Evolutionary conservation across 352 stramenopile species (phyloP).

Genomic region (Phytophthora sansomeana): DNA sequence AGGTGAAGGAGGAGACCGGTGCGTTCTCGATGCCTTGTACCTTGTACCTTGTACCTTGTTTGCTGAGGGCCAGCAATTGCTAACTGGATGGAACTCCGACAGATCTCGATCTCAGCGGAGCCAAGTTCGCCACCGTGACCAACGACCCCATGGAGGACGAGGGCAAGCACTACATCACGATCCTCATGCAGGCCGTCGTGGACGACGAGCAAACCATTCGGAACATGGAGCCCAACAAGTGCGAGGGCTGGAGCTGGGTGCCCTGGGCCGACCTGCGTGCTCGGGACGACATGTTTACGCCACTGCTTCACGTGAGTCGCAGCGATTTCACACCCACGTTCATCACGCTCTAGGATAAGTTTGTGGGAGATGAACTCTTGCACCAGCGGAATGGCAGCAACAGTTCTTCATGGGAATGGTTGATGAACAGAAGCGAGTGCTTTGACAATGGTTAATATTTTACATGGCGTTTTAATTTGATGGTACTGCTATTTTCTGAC

Average conservation of each 20-base stretch:
- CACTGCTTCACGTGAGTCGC: slow-evolving; percentile 70
- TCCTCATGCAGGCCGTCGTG: slow-evolving; percentile 81
- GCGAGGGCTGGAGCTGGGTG: slow-evolving; percentile 79
- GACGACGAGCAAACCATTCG: slow-evolving; percentile 51
- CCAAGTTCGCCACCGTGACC: slow-evolving; percentile 75
- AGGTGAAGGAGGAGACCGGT: slow-evolving; percentile 89
- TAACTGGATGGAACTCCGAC: slow-evolving; percentile 6
- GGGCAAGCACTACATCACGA: slow-evolving; percentile 88
- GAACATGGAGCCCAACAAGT: slow-evolving; percentile 90
- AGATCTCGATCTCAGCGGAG: slow-evolving; percentile 69
- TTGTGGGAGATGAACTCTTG: too few species aligned
- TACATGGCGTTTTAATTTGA: slow-evolving; percentile 41
- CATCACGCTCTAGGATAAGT: too few species aligned
- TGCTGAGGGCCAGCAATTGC: not conserved
- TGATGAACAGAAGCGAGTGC: not conserved
- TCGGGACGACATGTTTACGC: slow-evolving; percentile 80
- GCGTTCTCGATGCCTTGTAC: slow-evolving; percentile 9
- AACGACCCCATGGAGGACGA: slow-evolving; percentile 88
- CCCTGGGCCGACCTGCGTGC: slow-evolving; percentile 56
- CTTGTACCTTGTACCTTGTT: slow-evolving; percentile 7
- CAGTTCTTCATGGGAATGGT: slow-evolving; percentile 2
- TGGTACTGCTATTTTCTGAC: slow-evolving; percentile 35
- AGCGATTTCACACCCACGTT: slow-evolving; percentile 63
- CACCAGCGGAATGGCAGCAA: not conserved
- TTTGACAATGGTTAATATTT: slow-evolving; percentile 37